A percentile compares a stretch with the other conserved stretches of the same genome.
phyloP scores from a whole-genome alignment of 331 rosid genomes.

The Acacia pycnantha region DNA sequence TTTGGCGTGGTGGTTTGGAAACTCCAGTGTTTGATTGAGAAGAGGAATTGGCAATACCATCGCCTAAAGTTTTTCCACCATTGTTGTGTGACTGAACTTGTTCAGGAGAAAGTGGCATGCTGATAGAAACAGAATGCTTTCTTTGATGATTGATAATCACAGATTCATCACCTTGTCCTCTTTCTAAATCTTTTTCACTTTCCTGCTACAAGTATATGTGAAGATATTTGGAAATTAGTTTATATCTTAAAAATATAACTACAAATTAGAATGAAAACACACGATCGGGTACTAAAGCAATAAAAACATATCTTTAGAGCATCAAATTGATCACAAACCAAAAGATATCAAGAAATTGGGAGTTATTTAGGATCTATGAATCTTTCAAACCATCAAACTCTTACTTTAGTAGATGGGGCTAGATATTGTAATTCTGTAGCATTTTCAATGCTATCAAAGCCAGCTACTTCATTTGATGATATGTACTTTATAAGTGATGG shows the following conservation, averaged over 20 bases:
- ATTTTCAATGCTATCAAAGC: slow-evolving; percentile 45
- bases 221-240: not conserved
- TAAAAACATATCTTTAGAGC: not conserved
- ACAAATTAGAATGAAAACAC: not conserved
- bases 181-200: slow-evolving; percentile 38
- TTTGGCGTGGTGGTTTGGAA: slow-evolving; percentile 26
- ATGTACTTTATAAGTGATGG: slow-evolving; percentile 66
- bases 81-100: slow-evolving; percentile 29
- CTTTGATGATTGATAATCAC: slow-evolving; percentile 47
- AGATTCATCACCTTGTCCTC: slow-evolving; percentile 30
- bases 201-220: slow-evolving; percentile 36
- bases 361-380: not conserved
- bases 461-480: slow-evolving; percentile 54
- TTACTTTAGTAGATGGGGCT: slow-evolving; percentile 42
- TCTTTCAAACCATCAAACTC: slow-evolving; percentile 12
- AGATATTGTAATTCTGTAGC: slow-evolving; percentile 26
- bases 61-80: slow-evolving; percentile 34
- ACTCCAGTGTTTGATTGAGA: not conserved
- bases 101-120: slow-evolving; percentile 68
- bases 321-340: not conserved
- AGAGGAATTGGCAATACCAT: slow-evolving; percentile 25
- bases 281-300: not conserved
- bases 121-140: slow-evolving; percentile 56
- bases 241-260: not conserved
- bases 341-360: not conserved